Conservation (phyloP, 352 stramenopile genomes). For the Pythium folliculosum region DNA sequence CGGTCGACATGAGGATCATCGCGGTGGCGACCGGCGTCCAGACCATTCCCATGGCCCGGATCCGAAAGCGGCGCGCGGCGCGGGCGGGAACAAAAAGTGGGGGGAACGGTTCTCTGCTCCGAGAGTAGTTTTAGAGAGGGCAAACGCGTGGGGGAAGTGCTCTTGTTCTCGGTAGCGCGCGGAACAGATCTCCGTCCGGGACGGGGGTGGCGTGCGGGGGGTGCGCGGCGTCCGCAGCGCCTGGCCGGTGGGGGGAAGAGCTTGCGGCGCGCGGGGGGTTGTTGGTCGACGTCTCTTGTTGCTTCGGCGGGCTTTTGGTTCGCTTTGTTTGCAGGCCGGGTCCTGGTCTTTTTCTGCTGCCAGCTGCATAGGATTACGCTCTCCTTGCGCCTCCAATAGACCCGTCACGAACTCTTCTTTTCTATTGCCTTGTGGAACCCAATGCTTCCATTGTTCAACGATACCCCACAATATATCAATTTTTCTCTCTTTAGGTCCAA, state of each 20-base stretch:
- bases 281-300: neutral
- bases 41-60: constrained; percentile 20
- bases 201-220: neutral
- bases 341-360: neutral
- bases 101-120: too few relatives aligned
- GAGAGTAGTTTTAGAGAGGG: too few relatives aligned
- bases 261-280: neutral
- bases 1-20: constrained; percentile 12
- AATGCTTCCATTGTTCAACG: too few relatives aligned
- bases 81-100: too few relatives aligned
- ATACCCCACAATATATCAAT: too few relatives aligned
- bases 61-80: too few relatives aligned
- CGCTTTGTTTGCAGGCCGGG: neutral
- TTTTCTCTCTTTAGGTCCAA: too few relatives aligned
- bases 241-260: neutral
- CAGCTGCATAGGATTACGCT: neutral
- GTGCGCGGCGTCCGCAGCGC: neutral
- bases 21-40: constrained; percentile 12
- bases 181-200: too few relatives aligned
- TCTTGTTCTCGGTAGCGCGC: too few relatives aligned
- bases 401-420: too few relatives aligned
- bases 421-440: too few relatives aligned
- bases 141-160: too few relatives aligned
- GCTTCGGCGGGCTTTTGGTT: neutral
- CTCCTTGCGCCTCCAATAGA: neutral